Percentiles rank a stretch among this genome's conserved stretches.
Evolutionary conservation across 1,139 yeast genomes (phyloP).

Genomic region (Diutina rugosa): DNA sequence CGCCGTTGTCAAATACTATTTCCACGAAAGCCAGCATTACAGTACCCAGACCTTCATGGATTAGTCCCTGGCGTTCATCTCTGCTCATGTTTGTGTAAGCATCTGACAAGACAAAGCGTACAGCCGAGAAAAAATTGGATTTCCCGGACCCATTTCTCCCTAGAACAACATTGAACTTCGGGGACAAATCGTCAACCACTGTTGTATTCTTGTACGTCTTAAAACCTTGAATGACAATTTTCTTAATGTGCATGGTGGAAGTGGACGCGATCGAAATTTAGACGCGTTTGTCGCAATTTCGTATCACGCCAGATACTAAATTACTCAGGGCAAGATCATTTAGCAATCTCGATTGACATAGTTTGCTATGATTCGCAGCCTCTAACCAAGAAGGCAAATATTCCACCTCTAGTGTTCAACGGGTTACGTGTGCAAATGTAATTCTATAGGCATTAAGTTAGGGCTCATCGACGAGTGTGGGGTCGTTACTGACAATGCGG

Average conservation of each 20-base stretch:
- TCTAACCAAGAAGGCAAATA: too few relatives aligned
- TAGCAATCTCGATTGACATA: too few relatives aligned
- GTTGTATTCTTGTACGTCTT: slow-evolving; percentile 87
- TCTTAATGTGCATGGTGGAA: slow-evolving; percentile 25
- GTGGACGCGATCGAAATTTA: not conserved
- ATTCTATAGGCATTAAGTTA: too few relatives aligned
- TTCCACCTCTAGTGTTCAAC: too few relatives aligned
- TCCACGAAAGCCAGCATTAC: slow-evolving; percentile 92
- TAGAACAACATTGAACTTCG: slow-evolving; percentile 78
- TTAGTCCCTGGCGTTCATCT: slow-evolving; percentile 78
- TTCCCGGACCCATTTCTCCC: slow-evolving; percentile 97
- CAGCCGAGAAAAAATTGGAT: slow-evolving; percentile 91
- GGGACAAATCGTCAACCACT: slow-evolving; percentile 62
- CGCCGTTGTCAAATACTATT: slow-evolving; percentile 71
- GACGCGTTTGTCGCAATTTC: not conserved
- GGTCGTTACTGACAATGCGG: not conserved
- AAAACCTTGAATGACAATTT: slow-evolving; percentile 76
- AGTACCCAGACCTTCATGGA: slow-evolving; percentile 86
- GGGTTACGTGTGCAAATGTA: too few relatives aligned
- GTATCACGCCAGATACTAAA: too few relatives aligned
- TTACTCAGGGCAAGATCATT: too few relatives aligned
- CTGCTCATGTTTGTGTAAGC: slow-evolving; percentile 81
- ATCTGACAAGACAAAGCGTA: slow-evolving; percentile 83
- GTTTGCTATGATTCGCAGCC: too few relatives aligned
- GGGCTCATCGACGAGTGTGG: not conserved